Base-by-base conservation (phyloP, 2,329 filamentous ascomycete species). In the Alternaria ethzedia region DNA sequence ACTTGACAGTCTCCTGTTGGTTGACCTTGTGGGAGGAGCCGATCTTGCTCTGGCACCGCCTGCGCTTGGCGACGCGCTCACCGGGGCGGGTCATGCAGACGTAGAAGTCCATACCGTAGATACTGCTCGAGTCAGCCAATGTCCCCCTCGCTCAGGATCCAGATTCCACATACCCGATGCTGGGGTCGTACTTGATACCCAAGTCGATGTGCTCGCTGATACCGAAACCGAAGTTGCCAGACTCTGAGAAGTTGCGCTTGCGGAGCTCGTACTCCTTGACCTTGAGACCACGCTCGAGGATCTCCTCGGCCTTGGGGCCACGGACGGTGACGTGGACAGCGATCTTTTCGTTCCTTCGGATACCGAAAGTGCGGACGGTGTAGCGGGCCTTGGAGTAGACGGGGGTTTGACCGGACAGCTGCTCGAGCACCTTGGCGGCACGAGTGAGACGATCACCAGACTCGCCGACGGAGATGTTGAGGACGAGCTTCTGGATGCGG, bases 301-400 rank as follows among this genome's bases (percentile, higher is more conserved):
- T 99, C 87, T 99, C 96, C 90, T 99, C 96, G 71, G 96, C 96
- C 91, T 93, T 97, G 86, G 96, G 94, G 82, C 96, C 96, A 84
- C 96, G 96, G 87, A 99, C 94, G 82, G 96, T 99, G 83, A 99
- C 96, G 89, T 99, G 96, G 78, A 99, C 96, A 76, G 96, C 88
- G 82, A 99, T 99, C 92, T 79, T 79, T 86, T 99, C 96, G 92
- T 99, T 99, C 94, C 96, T 95, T 85, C 96, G 95, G 90, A 99
- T 99, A 91, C 96, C 96, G 86, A 99, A 99, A 83, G 95, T 98
- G 88, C 96, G 95, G 90, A 99, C 96, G 78, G 96, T 99, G 91
- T 98, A 99, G 83, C 96, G 93, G 85, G 96, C 96, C 92, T 99
- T 99, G 94, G 93, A 97, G 94, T 99, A 99, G 86, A 99, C 96